phyloP scores from a whole-genome alignment of 148 eudicot genomes.

The Rhododendron ovatum region DNA sequence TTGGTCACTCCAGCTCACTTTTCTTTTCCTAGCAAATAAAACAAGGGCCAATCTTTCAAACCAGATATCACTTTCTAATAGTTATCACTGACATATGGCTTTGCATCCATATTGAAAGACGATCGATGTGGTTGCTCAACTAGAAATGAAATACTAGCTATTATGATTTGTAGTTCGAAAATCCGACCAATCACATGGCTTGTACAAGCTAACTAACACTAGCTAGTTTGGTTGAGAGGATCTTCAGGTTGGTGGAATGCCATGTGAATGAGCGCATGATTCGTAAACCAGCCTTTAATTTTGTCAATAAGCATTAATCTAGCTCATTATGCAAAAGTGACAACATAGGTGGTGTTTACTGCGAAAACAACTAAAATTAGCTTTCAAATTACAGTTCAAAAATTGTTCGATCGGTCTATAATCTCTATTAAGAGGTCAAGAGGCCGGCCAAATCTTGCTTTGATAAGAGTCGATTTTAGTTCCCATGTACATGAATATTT shows the following conservation, averaged over 20 bases:
- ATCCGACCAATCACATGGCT: background rate
- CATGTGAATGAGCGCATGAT: constrained; percentile 10
- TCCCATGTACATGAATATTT: background rate
- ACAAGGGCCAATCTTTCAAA: background rate
- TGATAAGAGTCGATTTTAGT: background rate
- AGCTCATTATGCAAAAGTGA: background rate
- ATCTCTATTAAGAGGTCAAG: background rate
- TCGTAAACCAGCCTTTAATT: background rate
- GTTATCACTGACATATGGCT: background rate
- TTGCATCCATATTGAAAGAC: background rate
- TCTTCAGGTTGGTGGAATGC: constrained; percentile 5
- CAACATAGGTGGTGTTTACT: background rate
- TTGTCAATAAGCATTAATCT: no score
- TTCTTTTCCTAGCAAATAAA: background rate
- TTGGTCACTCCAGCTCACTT: background rate
- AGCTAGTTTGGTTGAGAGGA: background rate
- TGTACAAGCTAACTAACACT: background rate
- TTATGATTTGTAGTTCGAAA: background rate
- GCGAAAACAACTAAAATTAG: no score
- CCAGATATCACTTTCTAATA: background rate
- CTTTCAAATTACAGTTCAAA: background rate
- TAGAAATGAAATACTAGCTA: background rate
- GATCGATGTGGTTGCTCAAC: background rate
- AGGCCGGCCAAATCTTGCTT: background rate
- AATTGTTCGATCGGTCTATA: no score